phyloP scores from a whole-genome alignment of 306 rosid species.

The Acmispon strigosus region DNA sequence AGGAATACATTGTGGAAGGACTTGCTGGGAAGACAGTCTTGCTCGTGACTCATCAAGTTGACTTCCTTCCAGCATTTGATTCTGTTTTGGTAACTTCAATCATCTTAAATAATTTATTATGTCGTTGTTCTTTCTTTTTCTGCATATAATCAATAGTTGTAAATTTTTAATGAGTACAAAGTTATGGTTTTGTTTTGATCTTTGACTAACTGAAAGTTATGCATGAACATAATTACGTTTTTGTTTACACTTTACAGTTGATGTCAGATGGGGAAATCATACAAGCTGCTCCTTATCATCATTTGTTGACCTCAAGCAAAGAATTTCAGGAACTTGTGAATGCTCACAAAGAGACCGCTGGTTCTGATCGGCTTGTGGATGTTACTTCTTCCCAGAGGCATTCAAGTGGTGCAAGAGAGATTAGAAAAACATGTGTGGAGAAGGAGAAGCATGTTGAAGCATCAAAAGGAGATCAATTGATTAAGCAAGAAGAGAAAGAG shows the following conservation, averaged over 20 bases:
- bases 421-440: constrained; percentile 41
- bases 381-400: constrained; percentile 27
- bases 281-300: constrained; percentile 59
- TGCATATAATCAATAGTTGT: not conserved
- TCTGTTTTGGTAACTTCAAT: constrained; percentile 58
- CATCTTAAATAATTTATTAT: not conserved
- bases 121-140: not conserved
- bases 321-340: constrained; percentile 82
- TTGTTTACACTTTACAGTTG: constrained; percentile 38
- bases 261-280: constrained; percentile 84
- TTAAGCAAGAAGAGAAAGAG: constrained; percentile 84
- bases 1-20: constrained; percentile 82
- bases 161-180: not conserved
- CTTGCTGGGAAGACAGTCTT: constrained; percentile 70
- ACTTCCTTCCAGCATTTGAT: constrained; percentile 85
- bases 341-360: constrained; percentile 96
- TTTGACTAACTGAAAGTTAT: not conserved
- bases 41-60: constrained; percentile 98
- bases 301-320: constrained; percentile 49
- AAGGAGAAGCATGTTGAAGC: constrained; percentile 31
- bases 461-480: constrained; percentile 60
- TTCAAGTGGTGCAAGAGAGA: constrained; percentile 33
- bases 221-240: not conserved
- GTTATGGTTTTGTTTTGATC: not conserved
- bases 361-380: constrained; percentile 51